phyloP scores from a whole-genome alignment of 2,329 filamentous ascomycete genomes.

The Aspergillus thermomutatus region DNA sequence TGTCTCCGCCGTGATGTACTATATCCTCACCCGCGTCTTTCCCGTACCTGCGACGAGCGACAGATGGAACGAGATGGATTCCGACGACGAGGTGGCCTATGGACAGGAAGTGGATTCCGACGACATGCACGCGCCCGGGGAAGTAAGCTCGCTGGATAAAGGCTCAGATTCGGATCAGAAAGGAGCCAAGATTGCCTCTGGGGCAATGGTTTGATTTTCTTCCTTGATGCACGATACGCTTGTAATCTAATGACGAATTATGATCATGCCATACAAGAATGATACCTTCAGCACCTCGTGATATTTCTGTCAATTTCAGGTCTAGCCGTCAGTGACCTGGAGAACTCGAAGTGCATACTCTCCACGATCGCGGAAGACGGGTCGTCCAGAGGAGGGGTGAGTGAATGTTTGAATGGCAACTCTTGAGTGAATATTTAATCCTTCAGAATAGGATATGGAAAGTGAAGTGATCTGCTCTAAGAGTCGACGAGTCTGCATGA shows the following conservation, averaged over 20 bases:
- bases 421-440: too few species aligned
- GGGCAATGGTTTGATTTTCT: background rate
- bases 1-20: conserved; percentile 67
- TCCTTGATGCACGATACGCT: background rate
- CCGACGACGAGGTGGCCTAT: conserved; percentile 32
- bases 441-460: too few species aligned
- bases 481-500: background rate
- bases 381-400: background rate
- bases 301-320: background rate
- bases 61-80: conserved; percentile 70
- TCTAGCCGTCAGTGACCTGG: too few species aligned
- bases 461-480: too few species aligned
- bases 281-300: background rate
- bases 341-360: too few species aligned
- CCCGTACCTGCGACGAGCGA: conserved; percentile 73
- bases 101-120: conserved; percentile 31
- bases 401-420: too few species aligned
- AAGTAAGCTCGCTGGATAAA: background rate
- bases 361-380: too few species aligned
- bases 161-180: background rate
- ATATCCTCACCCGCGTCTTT: conserved; percentile 62
- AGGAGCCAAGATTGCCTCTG: background rate
- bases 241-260: background rate
- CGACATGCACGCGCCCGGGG: conserved; percentile 8
- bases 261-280: background rate